A percentile compares a stretch with the other conserved stretches of the same genome.
Conservation (phyloP, 2,329 filamentous ascomycete genomes). For the Beauveria sp. region DNA sequence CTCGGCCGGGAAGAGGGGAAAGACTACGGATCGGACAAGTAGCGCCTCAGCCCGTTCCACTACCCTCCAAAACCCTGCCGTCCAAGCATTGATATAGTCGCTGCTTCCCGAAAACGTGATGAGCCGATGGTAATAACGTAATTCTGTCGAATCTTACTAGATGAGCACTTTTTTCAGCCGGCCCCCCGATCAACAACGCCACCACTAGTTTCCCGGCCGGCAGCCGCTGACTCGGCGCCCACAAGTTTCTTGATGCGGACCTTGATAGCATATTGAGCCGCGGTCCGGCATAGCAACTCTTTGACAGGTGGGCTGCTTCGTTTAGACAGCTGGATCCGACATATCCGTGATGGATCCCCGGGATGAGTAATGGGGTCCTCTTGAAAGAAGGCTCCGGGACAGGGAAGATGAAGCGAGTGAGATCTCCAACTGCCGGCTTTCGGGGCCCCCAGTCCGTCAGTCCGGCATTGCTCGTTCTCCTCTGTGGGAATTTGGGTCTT, state of each 20-base stretch:
- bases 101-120: not conserved
- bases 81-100: not conserved
- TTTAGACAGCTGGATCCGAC: not conserved
- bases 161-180: not conserved
- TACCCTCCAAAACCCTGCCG: not conserved
- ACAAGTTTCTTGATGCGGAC: not conserved
- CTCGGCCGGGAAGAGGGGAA: not conserved
- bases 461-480: not conserved
- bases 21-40: not conserved
- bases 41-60: not conserved
- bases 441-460: not conserved
- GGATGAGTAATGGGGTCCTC: not conserved
- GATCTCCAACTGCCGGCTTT: not conserved
- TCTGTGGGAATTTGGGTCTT: not conserved
- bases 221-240: too few species aligned
- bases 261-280: not conserved
- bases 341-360: not conserved
- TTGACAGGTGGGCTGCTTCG: not conserved
- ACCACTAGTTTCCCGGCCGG: not conserved
- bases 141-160: not conserved
- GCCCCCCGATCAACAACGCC: not conserved
- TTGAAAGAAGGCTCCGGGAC: not conserved
- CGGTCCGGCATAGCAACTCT: not conserved
- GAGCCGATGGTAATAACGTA: not conserved
- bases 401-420: not conserved